phyloP scores from a whole-genome alignment of 2,329 filamentous ascomycete species.

The Neofusicoccum parvum region DNA sequence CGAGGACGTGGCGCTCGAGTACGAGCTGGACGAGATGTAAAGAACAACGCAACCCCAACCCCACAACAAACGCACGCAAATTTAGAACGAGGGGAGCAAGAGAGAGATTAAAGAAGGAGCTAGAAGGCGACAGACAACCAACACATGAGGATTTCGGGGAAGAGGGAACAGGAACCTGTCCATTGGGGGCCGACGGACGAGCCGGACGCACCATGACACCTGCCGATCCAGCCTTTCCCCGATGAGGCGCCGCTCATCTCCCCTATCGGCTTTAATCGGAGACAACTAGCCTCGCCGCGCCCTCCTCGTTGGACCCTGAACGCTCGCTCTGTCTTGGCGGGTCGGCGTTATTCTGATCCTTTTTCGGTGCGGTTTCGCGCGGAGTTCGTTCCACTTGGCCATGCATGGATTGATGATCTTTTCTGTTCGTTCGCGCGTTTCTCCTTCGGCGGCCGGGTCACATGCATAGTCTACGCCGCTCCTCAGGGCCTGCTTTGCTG shows the following conservation, averaged over 20 bases:
- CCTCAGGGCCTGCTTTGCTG: neutral
- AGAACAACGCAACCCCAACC: neutral
- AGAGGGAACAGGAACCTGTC: neutral
- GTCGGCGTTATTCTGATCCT: neutral
- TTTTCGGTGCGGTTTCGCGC: neutral
- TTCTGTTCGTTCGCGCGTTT: neutral
- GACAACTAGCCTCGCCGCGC: neutral
- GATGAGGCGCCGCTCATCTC: conserved; percentile 7
- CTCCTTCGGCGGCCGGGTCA: neutral
- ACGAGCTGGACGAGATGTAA: conserved; percentile 44
- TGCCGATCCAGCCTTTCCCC: neutral
- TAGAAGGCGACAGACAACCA: neutral
- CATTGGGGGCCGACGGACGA: neutral
- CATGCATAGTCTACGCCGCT: neutral
- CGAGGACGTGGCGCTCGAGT: conserved; percentile 47
- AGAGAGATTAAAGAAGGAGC: neutral
- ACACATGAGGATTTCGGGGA: too few relatives aligned
- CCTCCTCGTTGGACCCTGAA: conserved; percentile 3
- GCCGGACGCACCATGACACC: neutral
- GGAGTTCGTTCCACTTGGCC: neutral
- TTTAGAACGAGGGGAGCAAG: neutral
- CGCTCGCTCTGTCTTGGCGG: neutral
- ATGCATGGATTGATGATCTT: neutral
- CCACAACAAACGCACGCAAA: neutral
- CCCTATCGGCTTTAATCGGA: conserved; percentile 7